phyloP scores from a whole-genome alignment of 306 rosid species.

The Malus fusca region DNA sequence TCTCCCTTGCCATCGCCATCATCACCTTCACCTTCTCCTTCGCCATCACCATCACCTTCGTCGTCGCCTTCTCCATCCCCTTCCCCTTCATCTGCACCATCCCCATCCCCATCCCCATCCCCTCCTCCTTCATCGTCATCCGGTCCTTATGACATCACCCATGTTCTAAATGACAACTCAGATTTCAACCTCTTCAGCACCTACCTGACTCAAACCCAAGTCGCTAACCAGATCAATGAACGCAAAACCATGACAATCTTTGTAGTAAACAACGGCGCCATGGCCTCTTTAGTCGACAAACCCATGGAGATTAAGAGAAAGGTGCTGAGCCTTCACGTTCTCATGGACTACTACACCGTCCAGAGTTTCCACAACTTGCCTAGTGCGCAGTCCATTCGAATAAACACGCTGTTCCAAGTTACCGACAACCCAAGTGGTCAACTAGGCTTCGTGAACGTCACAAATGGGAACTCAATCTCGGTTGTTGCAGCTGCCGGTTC shows the following conservation, averaged over 20 bases:
- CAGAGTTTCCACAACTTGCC: constrained; percentile 5
- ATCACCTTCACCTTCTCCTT: neutral
- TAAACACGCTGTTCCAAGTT: constrained; percentile 24
- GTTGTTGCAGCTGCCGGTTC: constrained; percentile 15
- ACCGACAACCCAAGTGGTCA: constrained; percentile 15
- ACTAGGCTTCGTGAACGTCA: constrained; percentile 24
- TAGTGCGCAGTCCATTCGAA: neutral
- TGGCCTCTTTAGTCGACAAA: constrained; percentile 24
- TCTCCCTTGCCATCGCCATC: neutral
- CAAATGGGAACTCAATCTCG: neutral
- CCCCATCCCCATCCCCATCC: neutral
- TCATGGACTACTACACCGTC: constrained; percentile 24
- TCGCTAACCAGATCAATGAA: constrained; percentile 14
- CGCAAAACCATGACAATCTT: constrained; percentile 23
- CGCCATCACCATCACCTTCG: neutral
- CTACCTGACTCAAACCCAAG: constrained; percentile 30
- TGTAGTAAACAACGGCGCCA: constrained; percentile 23
- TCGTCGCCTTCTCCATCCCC: neutral
- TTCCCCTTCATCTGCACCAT: neutral
- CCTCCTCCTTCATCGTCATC: neutral
- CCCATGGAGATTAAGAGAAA: constrained; percentile 27
- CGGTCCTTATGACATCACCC: neutral
- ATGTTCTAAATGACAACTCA: constrained; percentile 9
- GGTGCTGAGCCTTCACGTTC: constrained; percentile 28
- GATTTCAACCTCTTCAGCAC: constrained; percentile 22